phyloP scores from a whole-genome alignment of 306 rosid genomes.

The Hippophae gyantsensis region DNA sequence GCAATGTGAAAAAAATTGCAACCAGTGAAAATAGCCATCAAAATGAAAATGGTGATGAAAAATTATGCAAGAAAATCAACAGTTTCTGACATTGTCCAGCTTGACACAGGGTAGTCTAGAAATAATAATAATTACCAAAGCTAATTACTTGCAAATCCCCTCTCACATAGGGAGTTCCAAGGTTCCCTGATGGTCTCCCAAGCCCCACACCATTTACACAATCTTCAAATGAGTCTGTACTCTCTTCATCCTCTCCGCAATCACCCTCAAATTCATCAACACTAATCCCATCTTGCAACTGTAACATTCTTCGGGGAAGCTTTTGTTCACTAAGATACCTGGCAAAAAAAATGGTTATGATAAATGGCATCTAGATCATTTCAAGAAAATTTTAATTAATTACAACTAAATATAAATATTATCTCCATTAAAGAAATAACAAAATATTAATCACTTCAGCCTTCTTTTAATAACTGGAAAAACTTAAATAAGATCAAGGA shows the following conservation, averaged over 20 bases:
- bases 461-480: no score
- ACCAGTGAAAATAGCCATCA: neutral
- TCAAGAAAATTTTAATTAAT: neutral
- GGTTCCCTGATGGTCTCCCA: constrained; percentile 24
- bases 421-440: no score
- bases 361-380: constrained; percentile 9
- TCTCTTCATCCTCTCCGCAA: constrained; percentile 65
- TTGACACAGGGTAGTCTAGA: constrained; percentile 1
- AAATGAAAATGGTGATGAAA: constrained; percentile 1
- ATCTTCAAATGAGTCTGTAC: constrained; percentile 70
- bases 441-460: no score
- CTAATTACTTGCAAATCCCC: constrained; percentile 71
- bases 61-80: constrained; percentile 12
- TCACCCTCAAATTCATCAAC: constrained; percentile 43
- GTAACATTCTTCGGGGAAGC: constrained; percentile 83
- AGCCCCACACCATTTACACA: constrained; percentile 38
- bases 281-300: constrained; percentile 54
- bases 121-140: constrained; percentile 48
- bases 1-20: neutral
- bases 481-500: no score
- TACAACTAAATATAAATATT: no score
- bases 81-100: constrained; percentile 2
- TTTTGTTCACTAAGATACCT: constrained; percentile 82
- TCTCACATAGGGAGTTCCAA: constrained; percentile 48
- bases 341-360: constrained; percentile 21